Evolutionary conservation across 805 yeast species (phyloP).

Genomic region (Candida tammaniensis): DNA sequence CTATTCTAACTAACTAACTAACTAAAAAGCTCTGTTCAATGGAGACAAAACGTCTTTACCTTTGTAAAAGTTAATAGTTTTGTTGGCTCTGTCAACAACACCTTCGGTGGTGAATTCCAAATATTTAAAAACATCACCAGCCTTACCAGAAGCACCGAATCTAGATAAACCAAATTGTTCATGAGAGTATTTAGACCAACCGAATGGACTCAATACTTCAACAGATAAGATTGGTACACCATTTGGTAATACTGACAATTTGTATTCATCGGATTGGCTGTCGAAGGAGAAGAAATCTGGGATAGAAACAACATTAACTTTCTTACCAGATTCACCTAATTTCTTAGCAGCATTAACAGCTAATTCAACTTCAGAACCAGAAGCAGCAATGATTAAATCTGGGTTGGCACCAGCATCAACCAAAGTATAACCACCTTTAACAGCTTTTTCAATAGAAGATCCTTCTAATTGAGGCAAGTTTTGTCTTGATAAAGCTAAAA

Average conservation of each 20-base stretch:
- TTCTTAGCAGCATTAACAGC: slow-evolving; percentile 79
- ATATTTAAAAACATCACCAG: slow-evolving; percentile 72
- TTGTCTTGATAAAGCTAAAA: slow-evolving; percentile 81
- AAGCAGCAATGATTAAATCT: slow-evolving; percentile 74
- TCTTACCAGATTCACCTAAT: slow-evolving; percentile 62
- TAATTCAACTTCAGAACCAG: slow-evolving; percentile 92
- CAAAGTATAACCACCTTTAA: slow-evolving; percentile 90
- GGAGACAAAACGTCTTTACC: slow-evolving; percentile 65
- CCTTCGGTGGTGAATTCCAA: slow-evolving; percentile 94
- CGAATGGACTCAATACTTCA: slow-evolving; percentile 87
- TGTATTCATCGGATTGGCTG: slow-evolving; percentile 75
- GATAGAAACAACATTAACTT: slow-evolving; percentile 82
- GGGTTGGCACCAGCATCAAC: slow-evolving; percentile 47
- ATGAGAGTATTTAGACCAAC: slow-evolving; percentile 95
- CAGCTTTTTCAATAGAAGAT: slow-evolving; percentile 85
- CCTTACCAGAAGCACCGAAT: slow-evolving; percentile 96
- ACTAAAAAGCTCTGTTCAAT: slow-evolving; percentile 71
- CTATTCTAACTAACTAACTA: no score
- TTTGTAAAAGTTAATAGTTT: slow-evolving; percentile 71
- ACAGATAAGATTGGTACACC: slow-evolving; percentile 90
- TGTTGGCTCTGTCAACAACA: slow-evolving; percentile 78
- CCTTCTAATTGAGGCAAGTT: slow-evolving; percentile 91
- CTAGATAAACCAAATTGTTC: slow-evolving; percentile 93
- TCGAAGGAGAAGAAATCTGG: slow-evolving; percentile 93
- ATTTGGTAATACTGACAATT: slow-evolving; percentile 86